A percentile compares a stretch with the other conserved stretches of the same genome.
These are phyloP conservation scores for Lentinula edodes DNA, from an alignment of 768 basidiomycete species.

Conservation along the genomic window DNA sequence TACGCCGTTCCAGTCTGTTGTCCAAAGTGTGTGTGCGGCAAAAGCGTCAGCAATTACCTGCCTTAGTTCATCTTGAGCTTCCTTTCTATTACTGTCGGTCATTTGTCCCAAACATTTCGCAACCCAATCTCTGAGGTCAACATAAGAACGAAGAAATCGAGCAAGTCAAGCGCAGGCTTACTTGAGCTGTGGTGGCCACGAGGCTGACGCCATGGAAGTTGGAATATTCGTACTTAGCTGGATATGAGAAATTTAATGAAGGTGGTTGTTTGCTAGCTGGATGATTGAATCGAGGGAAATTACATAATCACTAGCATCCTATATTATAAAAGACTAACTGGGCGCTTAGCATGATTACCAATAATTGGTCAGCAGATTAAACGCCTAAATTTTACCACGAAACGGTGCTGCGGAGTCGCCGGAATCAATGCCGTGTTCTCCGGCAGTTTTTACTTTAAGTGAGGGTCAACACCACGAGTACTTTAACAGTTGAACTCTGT, in stretches of 20 bases:
- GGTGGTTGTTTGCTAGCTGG: no score
- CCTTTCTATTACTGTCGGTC: constrained; percentile 78
- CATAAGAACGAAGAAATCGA: background rate
- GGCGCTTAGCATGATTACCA: no score
- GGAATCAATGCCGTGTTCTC: no score
- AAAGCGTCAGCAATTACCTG: constrained; percentile 95
- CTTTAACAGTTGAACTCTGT: no score
- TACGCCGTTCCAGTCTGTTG: constrained; percentile 89
- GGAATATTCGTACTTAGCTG: background rate
- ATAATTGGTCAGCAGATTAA: no score
- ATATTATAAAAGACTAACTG: no score
- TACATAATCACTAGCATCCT: no score
- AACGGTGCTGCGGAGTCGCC: no score
- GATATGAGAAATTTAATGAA: background rate
- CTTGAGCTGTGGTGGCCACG: constrained; percentile 81
- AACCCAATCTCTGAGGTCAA: constrained; percentile 76
- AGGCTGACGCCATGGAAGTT: constrained; percentile 60
- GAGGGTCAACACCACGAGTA: no score
- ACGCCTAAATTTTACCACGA: no score
- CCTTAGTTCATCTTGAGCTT: constrained; percentile 92
- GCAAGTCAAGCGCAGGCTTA: constrained; percentile 23
- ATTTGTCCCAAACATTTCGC: constrained; percentile 90
- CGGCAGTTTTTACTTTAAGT: no score
- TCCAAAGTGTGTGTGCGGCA: constrained; percentile 76
- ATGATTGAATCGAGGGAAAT: no score